Conservation (phyloP, 371 early-diverging fungal species). For the Apophysomyces variabilis region DNA sequence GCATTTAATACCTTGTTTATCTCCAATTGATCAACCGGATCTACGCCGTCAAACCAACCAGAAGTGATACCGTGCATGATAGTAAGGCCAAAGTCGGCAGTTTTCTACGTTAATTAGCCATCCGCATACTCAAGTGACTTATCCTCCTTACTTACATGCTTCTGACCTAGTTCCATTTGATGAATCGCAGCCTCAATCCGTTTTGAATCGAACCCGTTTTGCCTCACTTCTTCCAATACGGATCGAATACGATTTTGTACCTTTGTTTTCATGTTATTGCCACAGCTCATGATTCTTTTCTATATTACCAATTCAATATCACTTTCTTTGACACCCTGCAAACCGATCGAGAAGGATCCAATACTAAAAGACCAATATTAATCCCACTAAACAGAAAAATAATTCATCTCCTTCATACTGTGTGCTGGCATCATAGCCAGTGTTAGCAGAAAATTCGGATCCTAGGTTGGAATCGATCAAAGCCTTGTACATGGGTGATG, state of each 20-base stretch:
- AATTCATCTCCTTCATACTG: slow-evolving; percentile 33
- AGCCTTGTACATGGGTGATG: slow-evolving; percentile 95
- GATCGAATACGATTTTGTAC: slow-evolving; percentile 73
- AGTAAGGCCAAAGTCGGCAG: slow-evolving; percentile 86
- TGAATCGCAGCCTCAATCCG: slow-evolving; percentile 90
- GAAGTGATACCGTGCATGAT: slow-evolving; percentile 79
- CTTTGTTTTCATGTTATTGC: slow-evolving; percentile 18
- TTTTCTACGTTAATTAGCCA: slow-evolving; percentile 59
- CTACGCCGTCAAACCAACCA: slow-evolving; percentile 89
- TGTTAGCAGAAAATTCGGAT: slow-evolving; percentile 88
- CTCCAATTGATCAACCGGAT: slow-evolving; percentile 85
- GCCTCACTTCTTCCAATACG: slow-evolving; percentile 69
- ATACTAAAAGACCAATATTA: slow-evolving; percentile 25
- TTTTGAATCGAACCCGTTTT: slow-evolving; percentile 78
- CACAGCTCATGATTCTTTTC: neutral
- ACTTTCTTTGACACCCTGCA: slow-evolving; percentile 66
- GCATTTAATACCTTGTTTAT: slow-evolving; percentile 61
- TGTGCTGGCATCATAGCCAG: slow-evolving; percentile 83
- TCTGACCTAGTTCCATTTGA: slow-evolving; percentile 86
- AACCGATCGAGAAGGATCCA: slow-evolving; percentile 67
- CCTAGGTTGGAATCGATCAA: slow-evolving; percentile 93
- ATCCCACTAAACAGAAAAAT: too few relatives aligned
- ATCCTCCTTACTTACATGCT: slow-evolving; percentile 66
- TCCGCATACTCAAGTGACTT: neutral
- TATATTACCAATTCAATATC: slow-evolving; percentile 57